phyloP scores from a whole-genome alignment of 2,329 filamentous ascomycete genomes.

The Endoconidiophora laricicola region DNA sequence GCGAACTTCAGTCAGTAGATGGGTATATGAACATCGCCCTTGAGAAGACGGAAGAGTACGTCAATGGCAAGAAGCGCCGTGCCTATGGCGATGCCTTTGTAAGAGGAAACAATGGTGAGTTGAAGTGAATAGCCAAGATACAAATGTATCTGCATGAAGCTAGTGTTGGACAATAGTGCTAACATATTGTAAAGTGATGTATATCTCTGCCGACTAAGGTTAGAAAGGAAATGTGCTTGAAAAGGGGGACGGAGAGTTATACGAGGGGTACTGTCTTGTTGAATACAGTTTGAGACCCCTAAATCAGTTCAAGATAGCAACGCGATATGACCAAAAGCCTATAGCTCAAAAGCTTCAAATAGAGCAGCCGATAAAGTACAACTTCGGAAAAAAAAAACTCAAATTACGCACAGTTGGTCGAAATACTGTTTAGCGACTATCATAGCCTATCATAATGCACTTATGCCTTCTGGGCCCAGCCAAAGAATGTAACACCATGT shows the following conservation, averaged over 20 bases:
- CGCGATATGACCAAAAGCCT: slow-evolving; percentile 1
- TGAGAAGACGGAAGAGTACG: slow-evolving; percentile 84
- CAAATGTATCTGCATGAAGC: no score
- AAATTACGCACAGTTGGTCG: no score
- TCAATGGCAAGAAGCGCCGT: slow-evolving; percentile 66
- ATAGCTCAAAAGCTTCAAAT: neutral
- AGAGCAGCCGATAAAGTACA: neutral
- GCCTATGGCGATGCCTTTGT: slow-evolving; percentile 92
- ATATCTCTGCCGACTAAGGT: slow-evolving; percentile 47
- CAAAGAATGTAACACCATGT: slow-evolving; percentile 46
- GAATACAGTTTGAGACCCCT: neutral
- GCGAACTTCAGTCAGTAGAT: slow-evolving; percentile 90
- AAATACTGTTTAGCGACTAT: no score
- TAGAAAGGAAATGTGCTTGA: slow-evolving; percentile 1
- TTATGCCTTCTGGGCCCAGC: slow-evolving; percentile 39
- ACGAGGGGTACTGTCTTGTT: neutral
- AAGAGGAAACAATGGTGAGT: slow-evolving; percentile 79
- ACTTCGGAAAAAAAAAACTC: neutral
- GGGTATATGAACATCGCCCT: slow-evolving; percentile 99
- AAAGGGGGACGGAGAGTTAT: neutral
- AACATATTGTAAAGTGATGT: slow-evolving; percentile 39
- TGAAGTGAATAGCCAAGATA: no score
- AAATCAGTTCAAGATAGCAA: neutral
- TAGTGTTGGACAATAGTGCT: neutral
- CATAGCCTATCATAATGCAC: neutral